Conservation (phyloP, 768 basidiomycete species). For the Collybia mongolica region DNA sequence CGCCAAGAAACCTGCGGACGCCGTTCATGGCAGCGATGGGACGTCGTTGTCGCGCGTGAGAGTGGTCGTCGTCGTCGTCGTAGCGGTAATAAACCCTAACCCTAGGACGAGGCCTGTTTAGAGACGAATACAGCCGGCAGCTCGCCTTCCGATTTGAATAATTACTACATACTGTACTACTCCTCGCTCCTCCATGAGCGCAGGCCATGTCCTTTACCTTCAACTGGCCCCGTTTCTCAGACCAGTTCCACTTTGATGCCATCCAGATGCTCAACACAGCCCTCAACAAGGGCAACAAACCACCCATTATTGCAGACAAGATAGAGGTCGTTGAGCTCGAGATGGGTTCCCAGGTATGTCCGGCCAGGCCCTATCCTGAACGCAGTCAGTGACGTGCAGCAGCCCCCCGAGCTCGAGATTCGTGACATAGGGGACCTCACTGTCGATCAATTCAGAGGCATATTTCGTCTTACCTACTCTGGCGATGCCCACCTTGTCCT, state of each 20-base stretch:
- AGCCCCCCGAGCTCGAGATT: conserved; percentile 97
- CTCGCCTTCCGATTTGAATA: too few relatives aligned
- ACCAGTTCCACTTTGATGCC: conserved; percentile 95
- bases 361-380: conserved; percentile 1
- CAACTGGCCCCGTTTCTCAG: conserved; percentile 95
- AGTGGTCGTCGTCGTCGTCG: background rate
- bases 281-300: conserved; percentile 96
- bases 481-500: conserved; percentile 90
- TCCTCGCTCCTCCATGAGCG: background rate
- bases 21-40: conserved; percentile 55
- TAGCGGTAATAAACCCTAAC: conserved; percentile 8
- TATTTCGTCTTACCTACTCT: conserved; percentile 91
- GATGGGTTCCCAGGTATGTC: conserved; percentile 89
- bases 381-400: conserved; percentile 6
- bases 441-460: conserved; percentile 93
- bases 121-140: too few relatives aligned
- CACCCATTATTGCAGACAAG: conserved; percentile 94
- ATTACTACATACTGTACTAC: too few relatives aligned
- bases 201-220: conserved; percentile 82
- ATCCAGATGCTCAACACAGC: conserved; percentile 96
- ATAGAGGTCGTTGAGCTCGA: conserved; percentile 99
- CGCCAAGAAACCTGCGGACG: conserved; percentile 63
- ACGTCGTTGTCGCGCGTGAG: background rate
- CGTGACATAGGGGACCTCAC: conserved; percentile 98
- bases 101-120: background rate